Base-by-base conservation (phyloP, 768 basidiomycete genomes). In the Lentinula detonsa region DNA sequence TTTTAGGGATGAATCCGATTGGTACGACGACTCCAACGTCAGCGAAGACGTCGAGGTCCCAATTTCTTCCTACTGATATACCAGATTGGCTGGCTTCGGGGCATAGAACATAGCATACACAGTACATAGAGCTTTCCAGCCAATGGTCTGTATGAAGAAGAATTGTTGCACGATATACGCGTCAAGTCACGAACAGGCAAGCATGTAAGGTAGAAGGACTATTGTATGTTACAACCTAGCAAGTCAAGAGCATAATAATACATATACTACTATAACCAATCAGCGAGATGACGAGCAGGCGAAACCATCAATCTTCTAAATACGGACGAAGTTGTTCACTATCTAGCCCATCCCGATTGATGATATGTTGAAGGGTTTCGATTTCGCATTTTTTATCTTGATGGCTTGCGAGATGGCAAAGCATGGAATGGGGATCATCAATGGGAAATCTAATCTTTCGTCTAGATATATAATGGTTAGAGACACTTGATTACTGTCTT, bases 1-100 rank as follows among this genome's bases (percentile, higher is more conserved):
- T 21, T 6, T 8, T 56, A 8, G 21, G 13, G 8, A 15, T n/a
- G 13, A 9, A 3, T 23, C 15, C 55, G 4, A 0, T 15, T 13
- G n/a, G 50, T 2, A 37, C 21, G 15, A 56, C 55, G 40, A 28
- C 28, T 28, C 55, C 55, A 5, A 56, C 55, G 2, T 56, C 55
- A 23, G 55, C 55, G 16, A 56, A 56, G 55, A 56, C 55, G 1
- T 56, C 39, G 15, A 56, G 55, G 40, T 43, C 40, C 13, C 55
- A 56, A n/a, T 9, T 56, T 56, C 37, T 56, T 40, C 55, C 55
- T 2, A 43, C 55, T 16, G 55, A 56, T 45, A 56, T 56, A 45
- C 55, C 55, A 8, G 21, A 56, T 43, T 56, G 55, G 55, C 16
- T 40, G 40, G 37, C 23, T 31, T 28, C 23, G 31, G 40, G 7